Percentiles rank a stretch among this genome's conserved stretches.
Evolutionary conservation across 2,329 filamentous ascomycete genomes (phyloP).

Genomic region (Sporothrix curviconia): DNA sequence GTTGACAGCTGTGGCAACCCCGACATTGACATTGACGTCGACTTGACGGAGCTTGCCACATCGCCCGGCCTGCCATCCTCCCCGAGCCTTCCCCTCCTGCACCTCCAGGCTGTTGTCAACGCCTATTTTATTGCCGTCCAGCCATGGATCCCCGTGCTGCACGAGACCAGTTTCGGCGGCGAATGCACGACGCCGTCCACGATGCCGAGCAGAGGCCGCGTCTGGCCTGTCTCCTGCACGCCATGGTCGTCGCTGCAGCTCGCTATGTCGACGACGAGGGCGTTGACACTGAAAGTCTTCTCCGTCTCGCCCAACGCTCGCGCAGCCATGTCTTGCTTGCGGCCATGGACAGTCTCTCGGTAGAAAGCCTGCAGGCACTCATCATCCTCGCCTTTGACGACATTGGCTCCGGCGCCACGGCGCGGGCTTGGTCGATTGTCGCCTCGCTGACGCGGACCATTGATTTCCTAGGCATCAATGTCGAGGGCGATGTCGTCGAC

Average conservation of each 20-base stretch:
- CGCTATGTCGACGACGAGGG: constrained; percentile 18
- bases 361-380: constrained; percentile 30
- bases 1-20: constrained; percentile 16
- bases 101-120: constrained; percentile 24
- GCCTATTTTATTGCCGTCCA: constrained; percentile 29
- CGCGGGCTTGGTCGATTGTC: constrained; percentile 31
- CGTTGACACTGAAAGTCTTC: constrained; percentile 18
- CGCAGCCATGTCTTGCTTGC: constrained; percentile 24
- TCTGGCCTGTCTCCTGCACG: constrained; percentile 29
- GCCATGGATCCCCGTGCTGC: constrained; percentile 33
- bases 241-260: constrained; percentile 26
- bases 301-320: constrained; percentile 1
- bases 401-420: constrained; percentile 23
- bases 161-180: constrained; percentile 27
- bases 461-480: constrained; percentile 30
- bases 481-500: constrained; percentile 26
- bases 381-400: constrained; percentile 30
- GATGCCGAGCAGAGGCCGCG: constrained; percentile 21
- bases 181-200: constrained; percentile 23
- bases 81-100: constrained; percentile 6
- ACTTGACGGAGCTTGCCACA: neutral
- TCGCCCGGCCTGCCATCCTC: constrained; percentile 1
- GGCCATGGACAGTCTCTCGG: constrained; percentile 27
- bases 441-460: constrained; percentile 32
- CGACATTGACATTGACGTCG: constrained; percentile 9